Base-by-base conservation (phyloP, 148 eudicot species). In the Cornus kousa region DNA sequence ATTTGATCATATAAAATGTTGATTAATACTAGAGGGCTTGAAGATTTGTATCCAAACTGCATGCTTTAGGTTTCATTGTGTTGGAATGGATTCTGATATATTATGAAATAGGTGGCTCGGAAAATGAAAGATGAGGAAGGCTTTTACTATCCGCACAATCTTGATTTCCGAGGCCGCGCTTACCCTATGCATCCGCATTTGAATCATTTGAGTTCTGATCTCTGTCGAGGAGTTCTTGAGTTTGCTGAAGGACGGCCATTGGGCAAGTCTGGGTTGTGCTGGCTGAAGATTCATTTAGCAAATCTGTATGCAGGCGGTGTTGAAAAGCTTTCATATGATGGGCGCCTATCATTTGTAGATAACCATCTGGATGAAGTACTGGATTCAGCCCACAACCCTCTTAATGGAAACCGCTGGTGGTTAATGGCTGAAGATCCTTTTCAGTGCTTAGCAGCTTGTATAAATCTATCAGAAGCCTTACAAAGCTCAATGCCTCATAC, bases 121-220 rank as follows among this genome's bases (percentile, higher is more conserved):
- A 89, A 90, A 87, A 87, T 94, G 97, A 92, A 80, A 83, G 92
- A 87, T 60, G 98, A 94, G 80, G 98, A 88, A 79, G 98, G 97
- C 37, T 94, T 92, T 76, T 94, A 91, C 86, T 94, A 92, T 86
- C 95, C 98, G 75, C 97, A 94, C 81, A 94, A 89, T 83, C 86
- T 94, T 28, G 98, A 94, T 80, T 94, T 94, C 74, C 90, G 97
- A 62, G 98, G 98, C 66, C 93, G 98, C 62, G 98, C 98, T 76
- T 94, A 94, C 74, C 98, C 95, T 67, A 94, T 94, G 98, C 97
- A 94, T 79, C 93, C 97, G 59, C 95, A 92, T 88, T 76, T 94
- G 73, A 94, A 94, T 82, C 98, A 94, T 85, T 82, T 94, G 66
- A 91, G 88, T 81, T 92, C 98, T 64, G 98, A 94, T 85, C 89